Evolutionary conservation across 1,139 yeast genomes (phyloP).

Genomic region (Geotrichum candidum): DNA sequence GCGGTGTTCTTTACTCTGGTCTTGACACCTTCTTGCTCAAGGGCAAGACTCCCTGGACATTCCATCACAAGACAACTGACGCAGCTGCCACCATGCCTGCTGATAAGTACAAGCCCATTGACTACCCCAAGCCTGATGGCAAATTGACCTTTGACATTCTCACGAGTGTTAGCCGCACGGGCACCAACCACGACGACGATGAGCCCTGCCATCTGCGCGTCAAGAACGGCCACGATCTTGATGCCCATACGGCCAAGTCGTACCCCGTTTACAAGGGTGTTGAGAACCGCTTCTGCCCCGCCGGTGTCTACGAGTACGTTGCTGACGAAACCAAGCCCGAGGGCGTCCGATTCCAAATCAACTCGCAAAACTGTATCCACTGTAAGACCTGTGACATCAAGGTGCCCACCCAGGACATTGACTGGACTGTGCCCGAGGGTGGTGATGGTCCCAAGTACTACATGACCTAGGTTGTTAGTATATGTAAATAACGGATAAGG

Average conservation of each 20-base stretch:
- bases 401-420: conserved; percentile 88
- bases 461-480: conserved; percentile 44
- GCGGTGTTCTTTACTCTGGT: conserved; percentile 83
- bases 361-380: conserved; percentile 94
- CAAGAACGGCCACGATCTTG: conserved; percentile 54
- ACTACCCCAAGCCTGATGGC: conserved; percentile 93
- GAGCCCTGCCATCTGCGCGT: conserved; percentile 84
- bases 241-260: conserved; percentile 58
- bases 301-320: conserved; percentile 93
- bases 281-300: conserved; percentile 92
- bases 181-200: conserved; percentile 92
- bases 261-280: conserved; percentile 79
- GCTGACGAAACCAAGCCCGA: conserved; percentile 52
- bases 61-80: conserved; percentile 65
- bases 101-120: conserved; percentile 56
- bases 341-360: conserved; percentile 84
- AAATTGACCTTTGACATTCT: conserved; percentile 80
- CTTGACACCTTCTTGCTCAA: conserved; percentile 68
- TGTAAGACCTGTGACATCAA: conserved; percentile 98
- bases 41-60: conserved; percentile 86
- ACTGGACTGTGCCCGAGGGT: conserved; percentile 96
- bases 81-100: conserved; percentile 68
- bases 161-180: conserved; percentile 91
- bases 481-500: not conserved
- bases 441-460: conserved; percentile 96